Percentiles rank a stretch among this genome's conserved stretches.
Conservation (phyloP, 306 rosid species). For the Luffa acutangula region DNA sequence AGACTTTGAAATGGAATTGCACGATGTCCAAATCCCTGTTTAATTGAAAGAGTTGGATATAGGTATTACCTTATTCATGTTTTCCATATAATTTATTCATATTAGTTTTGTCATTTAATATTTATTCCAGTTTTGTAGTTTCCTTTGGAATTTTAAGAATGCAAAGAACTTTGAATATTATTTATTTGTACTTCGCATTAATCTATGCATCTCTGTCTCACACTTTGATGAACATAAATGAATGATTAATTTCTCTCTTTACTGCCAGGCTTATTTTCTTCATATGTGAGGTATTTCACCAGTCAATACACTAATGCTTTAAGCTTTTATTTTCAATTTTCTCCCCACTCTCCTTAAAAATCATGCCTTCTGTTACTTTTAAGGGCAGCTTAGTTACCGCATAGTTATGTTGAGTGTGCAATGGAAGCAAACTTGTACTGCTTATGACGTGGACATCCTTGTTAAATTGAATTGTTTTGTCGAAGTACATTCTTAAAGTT, state of each 20-base stretch:
- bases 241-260: background rate
- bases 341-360: background rate
- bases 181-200: background rate
- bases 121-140: background rate
- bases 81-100: background rate
- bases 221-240: background rate
- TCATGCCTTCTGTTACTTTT: background rate
- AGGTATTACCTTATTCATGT: background rate
- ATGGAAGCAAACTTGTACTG: background rate
- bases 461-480: background rate
- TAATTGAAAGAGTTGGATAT: background rate
- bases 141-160: background rate
- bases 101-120: background rate
- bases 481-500: background rate
- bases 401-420: background rate
- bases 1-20: background rate
- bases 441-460: background rate
- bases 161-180: background rate
- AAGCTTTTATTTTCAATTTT: background rate
- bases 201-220: background rate
- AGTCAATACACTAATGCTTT: background rate
- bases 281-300: background rate
- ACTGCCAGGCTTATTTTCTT: background rate
- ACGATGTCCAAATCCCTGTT: background rate
- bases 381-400: background rate